phyloP scores from a whole-genome alignment of 2,329 filamentous ascomycete species.

The Drechslera avenae region DNA sequence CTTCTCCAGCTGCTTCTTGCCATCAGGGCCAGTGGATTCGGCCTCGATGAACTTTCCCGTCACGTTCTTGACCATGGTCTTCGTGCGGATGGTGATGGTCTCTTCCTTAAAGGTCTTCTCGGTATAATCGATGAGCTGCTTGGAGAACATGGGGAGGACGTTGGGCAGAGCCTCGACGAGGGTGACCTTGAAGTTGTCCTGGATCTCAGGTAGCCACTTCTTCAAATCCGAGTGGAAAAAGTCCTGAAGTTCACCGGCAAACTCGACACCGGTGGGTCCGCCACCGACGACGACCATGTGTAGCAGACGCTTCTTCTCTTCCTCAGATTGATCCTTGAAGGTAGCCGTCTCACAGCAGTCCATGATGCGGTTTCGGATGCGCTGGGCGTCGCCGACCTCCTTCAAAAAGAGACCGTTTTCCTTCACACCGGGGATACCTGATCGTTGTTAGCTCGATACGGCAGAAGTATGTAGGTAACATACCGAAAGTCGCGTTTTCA shows the following conservation, averaged over 20 bases:
- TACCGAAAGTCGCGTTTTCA: slow-evolving; percentile 96
- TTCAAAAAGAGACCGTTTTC: slow-evolving; percentile 98
- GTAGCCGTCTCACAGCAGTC: slow-evolving; percentile 98
- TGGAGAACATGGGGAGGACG: slow-evolving; percentile 96
- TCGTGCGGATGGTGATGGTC: slow-evolving; percentile 94
- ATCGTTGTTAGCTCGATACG: slow-evolving; percentile 20
- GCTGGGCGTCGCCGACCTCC: slow-evolving; percentile 94
- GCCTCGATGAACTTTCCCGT: slow-evolving; percentile 93
- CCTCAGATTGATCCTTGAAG: slow-evolving; percentile 90
- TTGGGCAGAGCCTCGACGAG: slow-evolving; percentile 96
- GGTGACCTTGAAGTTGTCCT: slow-evolving; percentile 93
- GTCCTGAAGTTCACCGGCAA: slow-evolving; percentile 96
- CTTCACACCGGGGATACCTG: slow-evolving; percentile 85
- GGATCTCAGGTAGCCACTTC: slow-evolving; percentile 97
- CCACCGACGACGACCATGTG: slow-evolving; percentile 92
- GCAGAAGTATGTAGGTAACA: slow-evolving; percentile 25
- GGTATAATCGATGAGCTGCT: slow-evolving; percentile 98
- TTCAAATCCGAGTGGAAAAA: slow-evolving; percentile 98
- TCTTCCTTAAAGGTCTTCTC: slow-evolving; percentile 99
- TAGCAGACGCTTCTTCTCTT: slow-evolving; percentile 90
- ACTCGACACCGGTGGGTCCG: slow-evolving; percentile 96
- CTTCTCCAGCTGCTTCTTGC: slow-evolving; percentile 77
- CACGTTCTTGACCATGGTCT: slow-evolving; percentile 99
- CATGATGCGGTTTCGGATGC: slow-evolving; percentile 98
- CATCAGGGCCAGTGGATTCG: slow-evolving; percentile 79